Evolutionary conservation across 176 grass and related monocot species (phyloP), one percentile per base, ranked within the genome.

Genomic region (Themeda triandra): DNA sequence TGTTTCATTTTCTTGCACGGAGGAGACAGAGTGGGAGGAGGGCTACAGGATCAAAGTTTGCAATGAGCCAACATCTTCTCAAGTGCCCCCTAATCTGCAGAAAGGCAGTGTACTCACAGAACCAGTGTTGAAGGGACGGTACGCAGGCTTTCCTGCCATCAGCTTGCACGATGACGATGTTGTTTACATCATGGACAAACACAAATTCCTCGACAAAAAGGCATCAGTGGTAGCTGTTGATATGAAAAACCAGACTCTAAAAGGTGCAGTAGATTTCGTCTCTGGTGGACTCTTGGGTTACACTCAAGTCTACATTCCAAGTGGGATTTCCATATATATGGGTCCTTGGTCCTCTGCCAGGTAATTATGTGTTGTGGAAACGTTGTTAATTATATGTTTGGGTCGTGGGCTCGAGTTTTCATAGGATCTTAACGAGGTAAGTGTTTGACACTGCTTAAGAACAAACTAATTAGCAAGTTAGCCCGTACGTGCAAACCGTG

Each of bases 311-410:
- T 85, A 79, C 66, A 37, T 62, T 44, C 49, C 78, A 69, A 71
- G 83, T 46, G 9, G 21, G 14, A 79, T 86, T 23, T 86, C 66
- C 67, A 78, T 31, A 5, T 17, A 85, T 46, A 13, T 86, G 28
- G 18, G 19, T 23, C 19, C 8, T 53, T 58, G 53, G 21, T 56
- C 19, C 19, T 56, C 53, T 23, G 6, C 53, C 53, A 56, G 53
- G 53, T 56, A 56, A 56, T 56, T 54, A 23, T 21, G 53, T 56
- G 53, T 10, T n/a, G 53, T 56, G 53, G 19, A 8, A 56, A 56
- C 53, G n/a, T 54, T 54, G 19, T 56, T n/a, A 53, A 21, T 56
- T n/a, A 56, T 23, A 56, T 56, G 53, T n/a, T 56, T 56, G 53
- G 51, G 44, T 15, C 13, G 19, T 21, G 8, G 51, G 17, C 51